Percentiles rank a stretch among this genome's conserved stretches.
These are phyloP conservation scores for Pythium utonaiense DNA, from an alignment of 352 stramenopile species.

Conservation along the genomic window DNA sequence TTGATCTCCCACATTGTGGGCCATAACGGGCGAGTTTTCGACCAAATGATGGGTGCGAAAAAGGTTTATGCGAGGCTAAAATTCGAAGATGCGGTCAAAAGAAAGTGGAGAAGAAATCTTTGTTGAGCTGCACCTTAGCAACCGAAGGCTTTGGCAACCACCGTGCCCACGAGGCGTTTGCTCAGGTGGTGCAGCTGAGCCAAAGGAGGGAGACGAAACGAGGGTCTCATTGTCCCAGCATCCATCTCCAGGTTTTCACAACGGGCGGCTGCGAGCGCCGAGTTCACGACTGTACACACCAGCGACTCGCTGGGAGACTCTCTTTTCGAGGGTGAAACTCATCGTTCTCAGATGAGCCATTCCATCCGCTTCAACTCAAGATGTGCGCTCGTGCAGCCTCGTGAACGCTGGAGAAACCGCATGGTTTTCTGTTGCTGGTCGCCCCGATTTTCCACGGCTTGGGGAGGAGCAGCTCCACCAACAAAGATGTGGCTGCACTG, in stretches of 20 bases:
- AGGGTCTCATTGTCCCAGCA: conserved; percentile 1
- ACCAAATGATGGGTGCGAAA: neutral
- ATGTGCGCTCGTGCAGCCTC: no score
- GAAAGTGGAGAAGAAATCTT: conserved; percentile 2
- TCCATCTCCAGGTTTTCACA: neutral
- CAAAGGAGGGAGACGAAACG: conserved; percentile 7
- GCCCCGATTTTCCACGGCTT: no score
- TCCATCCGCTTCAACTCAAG: neutral
- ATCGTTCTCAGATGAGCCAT: neutral
- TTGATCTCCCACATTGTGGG: neutral
- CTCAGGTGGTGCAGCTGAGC: conserved; percentile 14
- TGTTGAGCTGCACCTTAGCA: neutral
- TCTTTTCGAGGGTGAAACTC: neutral
- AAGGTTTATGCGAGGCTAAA: neutral
- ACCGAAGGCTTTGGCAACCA: neutral
- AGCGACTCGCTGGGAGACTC: no score
- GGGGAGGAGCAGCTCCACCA: no score
- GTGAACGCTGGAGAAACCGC: no score
- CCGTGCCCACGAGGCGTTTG: neutral
- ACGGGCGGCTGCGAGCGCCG: no score
- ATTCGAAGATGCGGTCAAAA: neutral
- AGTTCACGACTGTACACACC: no score
- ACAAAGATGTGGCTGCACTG: no score
- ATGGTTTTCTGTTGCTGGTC: no score
- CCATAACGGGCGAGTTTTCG: neutral